Conservation (phyloP, 1,139 yeast species). For the Spathaspora sp. region DNA sequence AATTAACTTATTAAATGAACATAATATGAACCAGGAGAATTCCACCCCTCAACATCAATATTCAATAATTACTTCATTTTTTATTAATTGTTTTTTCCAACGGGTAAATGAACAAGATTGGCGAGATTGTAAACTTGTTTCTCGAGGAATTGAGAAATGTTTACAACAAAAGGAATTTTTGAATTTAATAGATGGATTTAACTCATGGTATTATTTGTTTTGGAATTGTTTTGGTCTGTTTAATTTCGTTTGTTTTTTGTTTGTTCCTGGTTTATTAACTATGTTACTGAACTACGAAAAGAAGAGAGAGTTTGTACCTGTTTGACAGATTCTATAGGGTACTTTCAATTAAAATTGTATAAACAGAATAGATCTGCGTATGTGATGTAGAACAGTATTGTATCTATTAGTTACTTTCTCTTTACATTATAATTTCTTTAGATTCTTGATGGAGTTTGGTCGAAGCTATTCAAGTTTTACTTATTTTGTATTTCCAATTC, state of each 20-base stretch:
- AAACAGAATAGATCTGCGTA: too few relatives aligned
- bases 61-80: conserved; percentile 3
- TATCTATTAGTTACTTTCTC: too few relatives aligned
- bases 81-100: conserved; percentile 2
- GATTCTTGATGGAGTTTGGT: too few relatives aligned
- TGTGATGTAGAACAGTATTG: too few relatives aligned
- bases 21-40: background rate
- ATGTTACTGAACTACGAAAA: conserved; percentile 3
- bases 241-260: conserved; percentile 23
- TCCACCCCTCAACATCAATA: background rate
- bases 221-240: conserved; percentile 23
- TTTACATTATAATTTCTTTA: too few relatives aligned
- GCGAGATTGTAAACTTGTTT: background rate
- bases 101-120: background rate
- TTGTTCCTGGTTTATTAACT: conserved; percentile 19
- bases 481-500: too few relatives aligned
- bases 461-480: too few relatives aligned
- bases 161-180: background rate
- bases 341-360: too few relatives aligned
- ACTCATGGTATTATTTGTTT: background rate
- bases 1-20: conserved; percentile 17
- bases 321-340: background rate
- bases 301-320: background rate
- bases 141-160: background rate
- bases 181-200: conserved; percentile 2